phyloP scores from a whole-genome alignment of 208 protist species.

The Hexamita inflata region DNA sequence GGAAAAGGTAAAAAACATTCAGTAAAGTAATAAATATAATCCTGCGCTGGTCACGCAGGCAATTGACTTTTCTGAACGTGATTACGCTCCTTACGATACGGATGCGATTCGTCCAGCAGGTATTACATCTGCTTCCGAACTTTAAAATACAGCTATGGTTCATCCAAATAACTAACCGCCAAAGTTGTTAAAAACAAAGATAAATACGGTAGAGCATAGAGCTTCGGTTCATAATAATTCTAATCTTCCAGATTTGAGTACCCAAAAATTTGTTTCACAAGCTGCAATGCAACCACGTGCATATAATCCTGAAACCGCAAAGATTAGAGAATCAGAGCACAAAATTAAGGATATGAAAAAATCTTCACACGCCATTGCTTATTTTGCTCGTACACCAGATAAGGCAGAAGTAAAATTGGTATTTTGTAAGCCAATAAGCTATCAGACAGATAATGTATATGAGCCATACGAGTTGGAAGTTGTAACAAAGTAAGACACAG shows the following conservation, averaged over 20 bases:
- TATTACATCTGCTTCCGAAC: not conserved
- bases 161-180: too few relatives aligned
- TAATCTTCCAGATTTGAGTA: too few relatives aligned
- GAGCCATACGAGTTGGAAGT: not conserved
- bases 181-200: too few relatives aligned
- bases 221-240: too few relatives aligned
- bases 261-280: not conserved
- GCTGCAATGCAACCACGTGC: not conserved
- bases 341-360: not conserved
- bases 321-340: not conserved
- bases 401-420: slow-evolving; percentile 20
- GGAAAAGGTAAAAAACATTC: too few relatives aligned
- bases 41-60: too few relatives aligned
- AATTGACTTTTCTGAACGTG: not conserved
- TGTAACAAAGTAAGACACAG: not conserved
- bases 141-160: not conserved
- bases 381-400: slow-evolving; percentile 18
- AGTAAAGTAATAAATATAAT: too few relatives aligned
- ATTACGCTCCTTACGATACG: not conserved
- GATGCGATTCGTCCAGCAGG: not conserved
- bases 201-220: too few relatives aligned
- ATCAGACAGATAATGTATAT: slow-evolving; percentile 3
- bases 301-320: slow-evolving; percentile 5
- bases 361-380: not conserved
- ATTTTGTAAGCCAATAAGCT: slow-evolving; percentile 13